Evolutionary conservation across 1,284 basidiomycete genomes (phyloP).

Genomic region (Austroboletus rostrupii): DNA sequence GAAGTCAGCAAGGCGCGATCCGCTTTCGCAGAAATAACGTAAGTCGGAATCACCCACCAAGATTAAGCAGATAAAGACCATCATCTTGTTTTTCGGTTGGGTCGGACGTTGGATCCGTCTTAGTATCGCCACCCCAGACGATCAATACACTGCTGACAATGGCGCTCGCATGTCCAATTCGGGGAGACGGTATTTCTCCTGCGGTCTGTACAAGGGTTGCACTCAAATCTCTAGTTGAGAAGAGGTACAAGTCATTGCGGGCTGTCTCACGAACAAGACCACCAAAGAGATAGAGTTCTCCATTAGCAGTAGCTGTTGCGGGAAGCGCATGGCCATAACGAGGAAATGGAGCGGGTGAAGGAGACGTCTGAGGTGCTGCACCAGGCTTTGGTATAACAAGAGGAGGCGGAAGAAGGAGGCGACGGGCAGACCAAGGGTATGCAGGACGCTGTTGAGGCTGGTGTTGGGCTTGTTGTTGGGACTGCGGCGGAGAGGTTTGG

Average conservation of each 20-base stretch:
- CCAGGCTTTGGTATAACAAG: conserved; percentile 60
- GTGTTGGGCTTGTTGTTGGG: conserved; percentile 25
- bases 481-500: conserved; percentile 25
- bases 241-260: conserved; percentile 91
- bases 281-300: conserved; percentile 95
- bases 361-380: conserved; percentile 51
- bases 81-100: conserved; percentile 87
- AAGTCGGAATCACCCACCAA: conserved; percentile 55
- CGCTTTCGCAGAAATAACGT: background rate
- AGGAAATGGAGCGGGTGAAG: conserved; percentile 87
- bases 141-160: conserved; percentile 95
- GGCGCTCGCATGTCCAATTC: conserved; percentile 95
- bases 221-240: conserved; percentile 77
- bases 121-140: conserved; percentile 98
- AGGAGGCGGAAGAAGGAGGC: conserved; percentile 63
- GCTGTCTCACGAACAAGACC: conserved; percentile 91
- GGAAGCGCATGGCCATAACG: conserved; percentile 98
- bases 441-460: conserved; percentile 51
- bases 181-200: conserved; percentile 85
- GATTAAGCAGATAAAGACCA: conserved; percentile 91
- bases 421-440: conserved; percentile 76
- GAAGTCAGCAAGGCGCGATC: conserved; percentile 7
- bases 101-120: conserved; percentile 62
- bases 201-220: conserved; percentile 81
- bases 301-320: conserved; percentile 70